These are phyloP conservation scores for Sporothrix humicola DNA, from an alignment of 2,329 filamentous ascomycete species.

Conservation along the genomic window DNA sequence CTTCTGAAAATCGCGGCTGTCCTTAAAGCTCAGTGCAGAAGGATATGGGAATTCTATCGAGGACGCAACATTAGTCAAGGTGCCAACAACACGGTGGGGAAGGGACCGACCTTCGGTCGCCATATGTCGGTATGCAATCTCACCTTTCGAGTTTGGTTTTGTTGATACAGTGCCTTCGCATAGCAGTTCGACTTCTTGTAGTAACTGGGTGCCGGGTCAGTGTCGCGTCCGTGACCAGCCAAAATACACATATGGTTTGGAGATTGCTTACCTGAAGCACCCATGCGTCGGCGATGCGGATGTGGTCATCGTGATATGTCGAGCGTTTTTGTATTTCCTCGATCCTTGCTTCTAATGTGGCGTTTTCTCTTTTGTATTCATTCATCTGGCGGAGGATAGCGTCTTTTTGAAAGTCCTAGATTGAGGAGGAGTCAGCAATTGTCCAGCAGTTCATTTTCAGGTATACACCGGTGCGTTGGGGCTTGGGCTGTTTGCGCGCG, in stretches of 20 bases:
- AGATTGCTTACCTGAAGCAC: slow-evolving; percentile 74
- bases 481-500: background rate
- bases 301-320: slow-evolving; percentile 87
- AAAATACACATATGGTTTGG: background rate
- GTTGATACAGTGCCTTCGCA: slow-evolving; percentile 57
- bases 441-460: background rate
- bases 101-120: too few species aligned
- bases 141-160: slow-evolving; percentile 52
- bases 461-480: background rate
- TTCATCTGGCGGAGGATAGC: slow-evolving; percentile 97
- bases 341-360: slow-evolving; percentile 78
- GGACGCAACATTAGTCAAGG: background rate
- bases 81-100: background rate
- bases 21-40: slow-evolving; percentile 66
- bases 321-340: slow-evolving; percentile 79
- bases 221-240: background rate
- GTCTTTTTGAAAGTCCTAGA: slow-evolving; percentile 89
- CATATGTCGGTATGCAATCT: background rate
- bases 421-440: slow-evolving; percentile 43
- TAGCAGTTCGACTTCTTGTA: slow-evolving; percentile 69
- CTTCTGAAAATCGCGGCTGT: slow-evolving; percentile 74
- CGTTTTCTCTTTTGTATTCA: slow-evolving; percentile 92
- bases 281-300: slow-evolving; percentile 90
- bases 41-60: slow-evolving; percentile 59
- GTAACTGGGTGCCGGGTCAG: slow-evolving; percentile 50